These are phyloP conservation scores for Fusarium sp. DNA, from an alignment of 2,329 filamentous ascomycete species.

Conservation along the genomic window DNA sequence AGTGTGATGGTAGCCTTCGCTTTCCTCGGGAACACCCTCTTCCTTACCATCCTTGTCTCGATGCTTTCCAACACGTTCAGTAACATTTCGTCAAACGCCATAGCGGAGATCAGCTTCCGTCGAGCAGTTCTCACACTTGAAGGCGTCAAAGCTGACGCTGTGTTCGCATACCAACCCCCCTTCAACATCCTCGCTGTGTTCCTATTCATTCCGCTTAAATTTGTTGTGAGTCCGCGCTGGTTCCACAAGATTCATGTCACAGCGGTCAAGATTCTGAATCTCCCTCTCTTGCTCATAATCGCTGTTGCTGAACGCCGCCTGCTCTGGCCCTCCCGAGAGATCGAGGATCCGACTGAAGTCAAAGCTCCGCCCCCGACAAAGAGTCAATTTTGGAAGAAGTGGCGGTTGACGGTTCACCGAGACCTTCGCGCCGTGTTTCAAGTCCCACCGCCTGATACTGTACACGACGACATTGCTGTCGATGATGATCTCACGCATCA, in stretches of 20 bases:
- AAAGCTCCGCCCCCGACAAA: constrained; percentile 42
- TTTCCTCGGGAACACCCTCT: constrained; percentile 87
- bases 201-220: constrained; percentile 80
- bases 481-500: constrained; percentile 70
- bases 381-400: constrained; percentile 73
- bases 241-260: constrained; percentile 92
- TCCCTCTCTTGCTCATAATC: constrained; percentile 79
- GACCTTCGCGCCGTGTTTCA: constrained; percentile 81
- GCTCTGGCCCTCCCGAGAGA: constrained; percentile 64
- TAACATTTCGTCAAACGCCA: constrained; percentile 79
- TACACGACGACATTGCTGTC: constrained; percentile 67
- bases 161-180: constrained; percentile 85
- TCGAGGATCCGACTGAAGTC: constrained; percentile 29
- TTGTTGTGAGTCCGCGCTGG: constrained; percentile 82
- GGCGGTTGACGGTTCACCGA: constrained; percentile 75
- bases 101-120: constrained; percentile 86
- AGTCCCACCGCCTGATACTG: constrained; percentile 72
- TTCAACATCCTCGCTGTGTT: constrained; percentile 85
- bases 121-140: constrained; percentile 85
- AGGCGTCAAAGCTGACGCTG: constrained; percentile 85
- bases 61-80: constrained; percentile 89
- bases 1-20: constrained; percentile 85
- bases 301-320: constrained; percentile 76
- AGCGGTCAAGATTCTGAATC: constrained; percentile 78
- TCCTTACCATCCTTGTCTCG: constrained; percentile 88